phyloP scores from a whole-genome alignment of 164 flowering plant genomes.

The Stephania yunnanensis region DNA sequence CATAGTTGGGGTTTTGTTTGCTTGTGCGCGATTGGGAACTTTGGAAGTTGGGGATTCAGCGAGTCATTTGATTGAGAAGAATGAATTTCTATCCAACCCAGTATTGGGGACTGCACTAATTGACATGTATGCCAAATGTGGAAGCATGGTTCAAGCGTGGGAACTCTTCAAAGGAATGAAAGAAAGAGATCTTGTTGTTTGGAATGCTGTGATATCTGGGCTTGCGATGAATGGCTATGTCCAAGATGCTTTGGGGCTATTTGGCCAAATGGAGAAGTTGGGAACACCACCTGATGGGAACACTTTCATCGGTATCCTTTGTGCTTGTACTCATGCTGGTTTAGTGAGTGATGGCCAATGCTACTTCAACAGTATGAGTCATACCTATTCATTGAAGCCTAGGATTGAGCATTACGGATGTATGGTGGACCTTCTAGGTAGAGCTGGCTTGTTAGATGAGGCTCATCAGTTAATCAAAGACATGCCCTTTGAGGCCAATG shows the following conservation, averaged over 20 bases:
- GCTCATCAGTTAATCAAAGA: slow-evolving; percentile 26
- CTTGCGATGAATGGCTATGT: slow-evolving; percentile 28
- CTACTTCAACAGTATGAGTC: slow-evolving; percentile 21
- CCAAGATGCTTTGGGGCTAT: slow-evolving; percentile 21
- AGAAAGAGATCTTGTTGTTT: slow-evolving; percentile 28
- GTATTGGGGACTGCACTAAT: slow-evolving; percentile 44
- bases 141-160: slow-evolving; percentile 28
- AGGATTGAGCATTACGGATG: slow-evolving; percentile 35
- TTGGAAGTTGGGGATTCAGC: slow-evolving; percentile 22
- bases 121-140: slow-evolving; percentile 74
- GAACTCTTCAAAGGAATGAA: slow-evolving; percentile 21
- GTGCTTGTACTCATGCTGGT: slow-evolving; percentile 29
- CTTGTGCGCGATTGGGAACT: slow-evolving; percentile 31
- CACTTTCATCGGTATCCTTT: slow-evolving; percentile 31
- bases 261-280: slow-evolving; percentile 25
- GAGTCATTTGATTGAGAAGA: slow-evolving; percentile 13
- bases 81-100: slow-evolving; percentile 23
- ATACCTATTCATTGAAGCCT: slow-evolving; percentile 17
- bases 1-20: slow-evolving; percentile 29
- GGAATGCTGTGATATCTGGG: slow-evolving; percentile 30
- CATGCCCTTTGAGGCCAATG: slow-evolving; percentile 34
- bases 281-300: slow-evolving; percentile 25
- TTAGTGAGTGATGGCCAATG: slow-evolving; percentile 27
- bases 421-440: slow-evolving; percentile 31
- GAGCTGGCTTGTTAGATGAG: slow-evolving; percentile 26